These are phyloP conservation scores for Phytophthora nicotianae DNA, from an alignment of 352 stramenopile species.

Conservation along the genomic window DNA sequence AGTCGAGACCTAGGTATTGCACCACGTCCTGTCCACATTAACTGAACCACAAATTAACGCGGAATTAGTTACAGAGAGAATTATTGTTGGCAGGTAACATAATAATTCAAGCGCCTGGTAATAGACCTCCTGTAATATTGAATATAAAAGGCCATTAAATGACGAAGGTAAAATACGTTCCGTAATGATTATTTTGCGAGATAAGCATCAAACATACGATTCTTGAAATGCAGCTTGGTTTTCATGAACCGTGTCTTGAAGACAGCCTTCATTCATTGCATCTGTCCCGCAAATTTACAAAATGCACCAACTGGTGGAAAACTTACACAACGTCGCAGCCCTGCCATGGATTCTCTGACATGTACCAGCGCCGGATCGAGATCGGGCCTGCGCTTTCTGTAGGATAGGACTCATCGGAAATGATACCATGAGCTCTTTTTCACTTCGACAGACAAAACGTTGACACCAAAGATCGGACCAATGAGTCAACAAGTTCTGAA, in stretches of 20 bases:
- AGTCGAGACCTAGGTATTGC: constrained; percentile 1
- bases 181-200: constrained; percentile 20
- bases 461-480: constrained; percentile 7
- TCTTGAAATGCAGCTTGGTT: constrained; percentile 30
- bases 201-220: constrained; percentile 34
- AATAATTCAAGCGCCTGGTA: no score
- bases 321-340: constrained; percentile 4
- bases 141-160: background rate
- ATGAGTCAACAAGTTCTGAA: constrained; percentile 5
- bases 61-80: background rate
- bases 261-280: constrained; percentile 5
- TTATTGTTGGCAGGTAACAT: background rate
- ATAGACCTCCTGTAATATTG: no score
- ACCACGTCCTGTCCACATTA: background rate
- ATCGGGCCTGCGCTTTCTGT: background rate
- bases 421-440: background rate
- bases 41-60: background rate
- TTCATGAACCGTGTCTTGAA: constrained; percentile 11
- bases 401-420: background rate
- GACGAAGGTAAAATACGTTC: background rate
- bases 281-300: constrained; percentile 16
- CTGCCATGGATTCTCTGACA: constrained; percentile 1
- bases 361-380: background rate
- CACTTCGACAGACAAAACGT: background rate
- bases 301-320: constrained; percentile 17